Evolutionary conservation across 352 stramenopile genomes (phyloP).

Genomic region (Phytophthora lateralis): DNA sequence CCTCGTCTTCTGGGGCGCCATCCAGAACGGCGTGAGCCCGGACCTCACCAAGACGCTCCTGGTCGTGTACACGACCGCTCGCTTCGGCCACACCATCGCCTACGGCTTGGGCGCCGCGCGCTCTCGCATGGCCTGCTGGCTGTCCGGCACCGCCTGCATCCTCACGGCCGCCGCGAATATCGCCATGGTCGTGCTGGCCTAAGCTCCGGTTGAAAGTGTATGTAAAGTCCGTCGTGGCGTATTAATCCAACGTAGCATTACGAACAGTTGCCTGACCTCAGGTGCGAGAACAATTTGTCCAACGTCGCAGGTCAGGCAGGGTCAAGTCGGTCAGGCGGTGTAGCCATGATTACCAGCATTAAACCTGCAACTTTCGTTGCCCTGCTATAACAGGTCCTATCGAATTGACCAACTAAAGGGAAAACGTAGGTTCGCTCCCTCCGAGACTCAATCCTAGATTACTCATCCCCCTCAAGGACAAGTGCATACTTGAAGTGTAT

Average conservation of each 20-base stretch:
- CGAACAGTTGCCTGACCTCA: background rate
- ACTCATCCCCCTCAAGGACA: constrained; percentile 2
- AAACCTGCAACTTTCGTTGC: background rate
- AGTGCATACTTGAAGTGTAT: background rate
- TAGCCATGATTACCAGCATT: constrained; percentile 10
- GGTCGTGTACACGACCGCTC: constrained; percentile 46
- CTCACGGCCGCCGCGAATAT: constrained; percentile 28
- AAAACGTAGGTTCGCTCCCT: background rate
- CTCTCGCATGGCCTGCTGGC: constrained; percentile 38
- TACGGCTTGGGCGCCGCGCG: constrained; percentile 39
- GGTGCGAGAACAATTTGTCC: background rate
- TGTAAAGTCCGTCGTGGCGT: constrained; percentile 1
- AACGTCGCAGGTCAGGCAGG: constrained; percentile 7
- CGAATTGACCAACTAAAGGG: background rate
- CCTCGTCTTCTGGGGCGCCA: constrained; percentile 44
- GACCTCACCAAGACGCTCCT: constrained; percentile 40
- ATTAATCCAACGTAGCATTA: constrained; percentile 2
- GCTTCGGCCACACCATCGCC: constrained; percentile 44
- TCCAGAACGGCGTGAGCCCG: constrained; percentile 44
- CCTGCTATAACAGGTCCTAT: background rate
- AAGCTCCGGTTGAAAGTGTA: background rate
- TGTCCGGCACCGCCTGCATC: constrained; percentile 30
- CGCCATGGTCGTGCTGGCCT: constrained; percentile 21
- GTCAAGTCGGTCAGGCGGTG: constrained; percentile 1
- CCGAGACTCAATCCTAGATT: background rate